A percentile compares a stretch with the other conserved stretches of the same genome.
These are phyloP conservation scores for Mantamonas sphyraenae DNA, from an alignment of 78 protist species.

Conservation along the genomic window DNA sequence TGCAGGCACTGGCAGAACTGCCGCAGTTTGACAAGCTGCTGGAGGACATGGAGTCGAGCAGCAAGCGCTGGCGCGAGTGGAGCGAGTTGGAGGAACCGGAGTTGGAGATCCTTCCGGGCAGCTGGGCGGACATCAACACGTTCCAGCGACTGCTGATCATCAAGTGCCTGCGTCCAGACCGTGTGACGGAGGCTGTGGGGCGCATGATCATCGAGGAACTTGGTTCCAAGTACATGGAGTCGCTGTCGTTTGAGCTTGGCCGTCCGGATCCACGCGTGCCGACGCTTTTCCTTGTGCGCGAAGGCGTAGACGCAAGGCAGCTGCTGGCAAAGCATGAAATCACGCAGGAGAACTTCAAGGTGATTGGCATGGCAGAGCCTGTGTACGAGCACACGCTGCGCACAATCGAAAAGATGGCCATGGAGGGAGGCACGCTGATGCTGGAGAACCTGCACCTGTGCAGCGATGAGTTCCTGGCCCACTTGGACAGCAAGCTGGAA, in stretches of 20 bases:
- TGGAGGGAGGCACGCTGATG: conserved; percentile 66
- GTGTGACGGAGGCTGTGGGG: conserved; percentile 51
- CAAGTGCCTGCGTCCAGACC: conserved; percentile 70
- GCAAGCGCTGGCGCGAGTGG: conserved; percentile 75
- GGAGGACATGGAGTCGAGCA: conserved; percentile 45
- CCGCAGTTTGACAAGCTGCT: conserved; percentile 6
- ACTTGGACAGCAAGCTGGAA: conserved; percentile 67
- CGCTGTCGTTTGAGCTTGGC: conserved; percentile 9
- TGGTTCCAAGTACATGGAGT: conserved; percentile 35
- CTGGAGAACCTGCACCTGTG: conserved; percentile 76
- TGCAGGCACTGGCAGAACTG: conserved; percentile 25
- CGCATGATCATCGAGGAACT: conserved; percentile 21
- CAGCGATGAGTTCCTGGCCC: conserved; percentile 45
- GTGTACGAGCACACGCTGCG: conserved; percentile 28
- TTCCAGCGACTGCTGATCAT: conserved; percentile 55
- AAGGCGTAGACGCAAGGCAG: conserved; percentile 81
- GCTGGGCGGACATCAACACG: conserved; percentile 45
- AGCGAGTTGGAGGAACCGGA: conserved; percentile 54
- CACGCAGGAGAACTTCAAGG: not conserved
- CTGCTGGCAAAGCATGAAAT: conserved; percentile 2
- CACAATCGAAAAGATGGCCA: conserved; percentile 8
- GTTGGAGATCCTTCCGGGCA: conserved; percentile 42
- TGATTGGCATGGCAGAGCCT: not conserved
- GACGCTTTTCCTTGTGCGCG: conserved; percentile 74
- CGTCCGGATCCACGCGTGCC: conserved; percentile 30